Evolutionary conservation across 2,329 filamentous ascomycete genomes (phyloP).

Genomic region (Penicillium capsulatum): DNA sequence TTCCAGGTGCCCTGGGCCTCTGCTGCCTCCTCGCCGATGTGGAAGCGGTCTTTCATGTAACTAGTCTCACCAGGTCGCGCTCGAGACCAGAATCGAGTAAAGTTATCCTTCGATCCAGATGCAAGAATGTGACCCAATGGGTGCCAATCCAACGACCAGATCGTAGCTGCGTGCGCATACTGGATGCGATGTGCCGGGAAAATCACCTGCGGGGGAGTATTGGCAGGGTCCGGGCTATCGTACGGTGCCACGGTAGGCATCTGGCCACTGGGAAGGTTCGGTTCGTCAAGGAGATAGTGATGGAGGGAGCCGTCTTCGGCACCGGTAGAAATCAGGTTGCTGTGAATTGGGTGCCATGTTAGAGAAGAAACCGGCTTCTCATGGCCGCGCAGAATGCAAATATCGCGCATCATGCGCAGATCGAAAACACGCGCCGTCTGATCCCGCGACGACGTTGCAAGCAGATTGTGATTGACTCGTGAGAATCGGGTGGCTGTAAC

Average conservation of each 20-base stretch:
- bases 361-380: slow-evolving; percentile 94
- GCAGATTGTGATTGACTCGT: slow-evolving; percentile 72
- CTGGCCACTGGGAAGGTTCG: slow-evolving; percentile 73
- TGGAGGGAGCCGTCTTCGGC: slow-evolving; percentile 84
- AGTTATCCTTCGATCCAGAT: slow-evolving; percentile 92
- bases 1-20: slow-evolving; percentile 96
- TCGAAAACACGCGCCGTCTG: slow-evolving; percentile 92
- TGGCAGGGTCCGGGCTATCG: slow-evolving; percentile 73
- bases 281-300: slow-evolving; percentile 94
- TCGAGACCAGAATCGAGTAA: slow-evolving; percentile 95
- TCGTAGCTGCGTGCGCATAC: slow-evolving; percentile 87
- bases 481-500: slow-evolving; percentile 93
- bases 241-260: slow-evolving; percentile 73
- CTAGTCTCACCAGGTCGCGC: slow-evolving; percentile 82
- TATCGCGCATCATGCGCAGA: slow-evolving; percentile 96
- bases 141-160: slow-evolving; percentile 98
- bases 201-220: slow-evolving; percentile 81
- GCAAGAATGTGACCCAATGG: slow-evolving; percentile 92
- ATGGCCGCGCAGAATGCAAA: slow-evolving; percentile 86
- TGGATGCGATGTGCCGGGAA: slow-evolving; percentile 83
- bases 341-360: slow-evolving; percentile 89
- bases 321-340: slow-evolving; percentile 82
- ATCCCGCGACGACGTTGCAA: slow-evolving; percentile 90
- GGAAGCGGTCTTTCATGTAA: slow-evolving; percentile 84
- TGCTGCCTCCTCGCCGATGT: slow-evolving; percentile 88